Evolutionary conservation across 2,329 filamentous ascomycete species (phyloP).

Genomic region (Diaporthe ilicicola): DNA sequence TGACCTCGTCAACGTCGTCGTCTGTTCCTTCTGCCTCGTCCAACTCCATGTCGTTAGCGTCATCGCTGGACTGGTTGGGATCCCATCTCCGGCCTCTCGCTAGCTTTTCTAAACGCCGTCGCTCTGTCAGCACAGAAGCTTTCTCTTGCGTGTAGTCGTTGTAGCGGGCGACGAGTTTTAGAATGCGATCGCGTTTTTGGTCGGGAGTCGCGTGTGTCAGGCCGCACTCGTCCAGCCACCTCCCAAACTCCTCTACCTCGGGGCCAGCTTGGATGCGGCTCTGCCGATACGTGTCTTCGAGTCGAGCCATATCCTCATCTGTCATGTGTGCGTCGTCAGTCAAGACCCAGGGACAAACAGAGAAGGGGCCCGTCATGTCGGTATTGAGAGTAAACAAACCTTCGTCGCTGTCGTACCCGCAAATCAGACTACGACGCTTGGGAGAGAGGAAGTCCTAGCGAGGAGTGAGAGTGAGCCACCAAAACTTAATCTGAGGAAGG

Average conservation of each 20-base stretch:
- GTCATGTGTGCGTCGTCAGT: neutral
- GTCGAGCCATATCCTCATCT: constrained; percentile 41
- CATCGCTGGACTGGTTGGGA: constrained; percentile 43
- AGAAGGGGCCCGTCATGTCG: neutral
- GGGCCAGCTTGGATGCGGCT: constrained; percentile 70
- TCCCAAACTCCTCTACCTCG: constrained; percentile 88
- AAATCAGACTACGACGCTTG: constrained; percentile 33
- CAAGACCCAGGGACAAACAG: neutral
- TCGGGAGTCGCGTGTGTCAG: constrained; percentile 57
- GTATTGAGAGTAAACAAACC: constrained; percentile 23
- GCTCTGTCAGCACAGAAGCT: constrained; percentile 52
- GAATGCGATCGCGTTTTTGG: constrained; percentile 71
- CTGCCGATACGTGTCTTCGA: constrained; percentile 44
- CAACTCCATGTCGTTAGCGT: constrained; percentile 64
- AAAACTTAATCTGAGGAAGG: constrained; percentile 1
- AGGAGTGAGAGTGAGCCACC: constrained; percentile 19
- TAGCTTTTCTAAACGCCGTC: constrained; percentile 47
- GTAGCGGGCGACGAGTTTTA: constrained; percentile 74
- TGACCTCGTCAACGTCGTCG: constrained; percentile 53
- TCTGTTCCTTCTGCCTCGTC: constrained; percentile 58
- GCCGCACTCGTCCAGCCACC: constrained; percentile 79
- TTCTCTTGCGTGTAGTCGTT: constrained; percentile 62
- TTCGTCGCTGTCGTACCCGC: constrained; percentile 34
- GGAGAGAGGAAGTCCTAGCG: constrained; percentile 27
- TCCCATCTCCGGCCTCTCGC: constrained; percentile 43